These are phyloP conservation scores for Naganishia sp. DNA, from an alignment of 1,284 basidiomycete genomes.

Conservation along the genomic window DNA sequence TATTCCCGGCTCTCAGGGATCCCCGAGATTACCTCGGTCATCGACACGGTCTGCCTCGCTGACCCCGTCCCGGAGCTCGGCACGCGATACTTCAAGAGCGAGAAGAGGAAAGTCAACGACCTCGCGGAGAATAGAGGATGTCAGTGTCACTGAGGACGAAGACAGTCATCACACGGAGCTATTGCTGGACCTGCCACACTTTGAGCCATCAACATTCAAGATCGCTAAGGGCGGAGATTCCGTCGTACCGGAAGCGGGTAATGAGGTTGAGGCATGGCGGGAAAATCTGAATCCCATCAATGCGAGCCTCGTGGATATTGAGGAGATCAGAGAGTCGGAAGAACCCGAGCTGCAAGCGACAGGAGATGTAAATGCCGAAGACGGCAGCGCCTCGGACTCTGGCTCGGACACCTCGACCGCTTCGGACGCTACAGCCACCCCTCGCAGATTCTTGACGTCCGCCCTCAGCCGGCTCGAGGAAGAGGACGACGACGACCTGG, in stretches of 20 bases:
- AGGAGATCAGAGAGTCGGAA: no score
- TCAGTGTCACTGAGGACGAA: slow-evolving; percentile 22
- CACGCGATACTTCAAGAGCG: not conserved
- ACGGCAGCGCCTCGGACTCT: slow-evolving; percentile 1
- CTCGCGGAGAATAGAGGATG: slow-evolving; percentile 10
- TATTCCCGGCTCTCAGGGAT: slow-evolving; percentile 23
- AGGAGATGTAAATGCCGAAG: not conserved
- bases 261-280: slow-evolving; percentile 18
- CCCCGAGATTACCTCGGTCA: slow-evolving; percentile 1
- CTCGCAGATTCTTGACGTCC: not conserved
- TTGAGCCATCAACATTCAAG: not conserved
- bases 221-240: not conserved
- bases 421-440: slow-evolving; percentile 15
- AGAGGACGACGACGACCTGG: slow-evolving; percentile 60
- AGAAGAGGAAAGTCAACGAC: slow-evolving; percentile 5
- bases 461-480: slow-evolving; percentile 21
- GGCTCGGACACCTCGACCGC: slow-evolving; percentile 15
- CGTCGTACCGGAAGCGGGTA: not conserved
- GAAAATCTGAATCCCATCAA: slow-evolving; percentile 12
- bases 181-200: not conserved
- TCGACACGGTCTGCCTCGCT: slow-evolving; percentile 7
- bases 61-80: slow-evolving; percentile 11
- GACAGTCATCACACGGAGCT: not conserved
- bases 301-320: slow-evolving; percentile 6
- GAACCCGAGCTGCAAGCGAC: not conserved